Conservation (phyloP, 2,329 filamentous ascomycete genomes). For the Aspergillus persii region DNA sequence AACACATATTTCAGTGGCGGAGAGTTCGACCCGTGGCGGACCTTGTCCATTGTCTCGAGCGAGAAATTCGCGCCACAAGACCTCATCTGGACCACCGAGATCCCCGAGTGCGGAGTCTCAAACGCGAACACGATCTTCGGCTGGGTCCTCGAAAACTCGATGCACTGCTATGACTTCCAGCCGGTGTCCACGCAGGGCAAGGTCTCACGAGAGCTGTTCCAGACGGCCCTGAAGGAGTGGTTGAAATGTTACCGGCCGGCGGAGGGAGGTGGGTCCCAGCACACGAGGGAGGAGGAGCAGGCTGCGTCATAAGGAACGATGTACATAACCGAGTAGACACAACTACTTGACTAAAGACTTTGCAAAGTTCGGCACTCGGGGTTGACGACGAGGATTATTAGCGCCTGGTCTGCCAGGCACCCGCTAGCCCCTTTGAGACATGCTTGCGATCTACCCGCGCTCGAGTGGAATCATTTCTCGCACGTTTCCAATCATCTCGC, state of each 20-base stretch:
- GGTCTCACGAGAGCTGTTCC: constrained; percentile 38
- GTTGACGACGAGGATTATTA: background rate
- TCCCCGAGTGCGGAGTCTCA: constrained; percentile 46
- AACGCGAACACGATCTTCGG: constrained; percentile 46
- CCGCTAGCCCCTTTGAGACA: constrained; percentile 9
- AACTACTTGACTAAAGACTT: too few relatives aligned
- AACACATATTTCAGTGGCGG: constrained; percentile 53
- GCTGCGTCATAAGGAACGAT: background rate
- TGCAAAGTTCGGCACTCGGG: too few relatives aligned
- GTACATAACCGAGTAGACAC: background rate
- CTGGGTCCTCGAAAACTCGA: constrained; percentile 44
- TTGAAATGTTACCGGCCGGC: constrained; percentile 39
- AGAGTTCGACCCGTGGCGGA: constrained; percentile 54
- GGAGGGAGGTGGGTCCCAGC: background rate
- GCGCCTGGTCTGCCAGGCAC: background rate
- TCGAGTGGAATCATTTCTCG: background rate
- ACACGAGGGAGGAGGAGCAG: too few relatives aligned
- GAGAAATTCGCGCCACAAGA: constrained; percentile 42
- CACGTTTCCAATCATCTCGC: constrained; percentile 1
- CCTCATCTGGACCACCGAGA: constrained; percentile 37
- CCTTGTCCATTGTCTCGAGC: constrained; percentile 44
- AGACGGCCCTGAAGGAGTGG: constrained; percentile 46
- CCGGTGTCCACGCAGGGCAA: constrained; percentile 31
- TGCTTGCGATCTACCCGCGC: constrained; percentile 15
- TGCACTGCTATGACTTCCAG: constrained; percentile 52